Conservation (phyloP, 1,284 basidiomycete genomes). For the Irpex rosettiformis region DNA sequence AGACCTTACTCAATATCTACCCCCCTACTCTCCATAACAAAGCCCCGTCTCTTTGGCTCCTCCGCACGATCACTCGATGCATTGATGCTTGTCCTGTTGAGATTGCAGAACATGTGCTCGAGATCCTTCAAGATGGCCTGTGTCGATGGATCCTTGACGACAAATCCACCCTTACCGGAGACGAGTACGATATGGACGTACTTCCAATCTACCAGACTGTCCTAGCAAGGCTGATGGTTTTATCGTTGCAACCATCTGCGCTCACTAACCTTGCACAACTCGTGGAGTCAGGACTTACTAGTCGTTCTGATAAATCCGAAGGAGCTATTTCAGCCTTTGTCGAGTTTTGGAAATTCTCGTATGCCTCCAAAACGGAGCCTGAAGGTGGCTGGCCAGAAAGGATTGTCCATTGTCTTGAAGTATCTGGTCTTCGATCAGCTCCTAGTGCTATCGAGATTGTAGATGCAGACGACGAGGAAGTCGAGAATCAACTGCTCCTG, state of each 20-base stretch:
- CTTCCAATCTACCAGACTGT: constrained; percentile 57
- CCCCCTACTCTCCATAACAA: constrained; percentile 56
- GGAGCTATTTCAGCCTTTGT: constrained; percentile 44
- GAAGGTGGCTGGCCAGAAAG: constrained; percentile 45
- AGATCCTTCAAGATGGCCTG: constrained; percentile 51
- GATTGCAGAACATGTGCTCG: constrained; percentile 42
- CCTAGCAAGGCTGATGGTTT: constrained; percentile 43
- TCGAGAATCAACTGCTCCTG: constrained; percentile 12
- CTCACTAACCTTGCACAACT: constrained; percentile 44
- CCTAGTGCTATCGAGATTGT: constrained; percentile 5
- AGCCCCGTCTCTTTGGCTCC: constrained; percentile 56
- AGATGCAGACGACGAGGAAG: constrained; percentile 21
- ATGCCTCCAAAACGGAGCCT: constrained; percentile 37
- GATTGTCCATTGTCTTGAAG: constrained; percentile 13
- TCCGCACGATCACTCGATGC: constrained; percentile 47
- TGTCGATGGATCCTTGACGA: constrained; percentile 63
- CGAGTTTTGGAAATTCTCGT: constrained; percentile 55
- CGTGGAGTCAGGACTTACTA: constrained; percentile 50
- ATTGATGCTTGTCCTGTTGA: constrained; percentile 52
- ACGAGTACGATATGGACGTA: constrained; percentile 59
- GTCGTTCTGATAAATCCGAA: constrained; percentile 40
- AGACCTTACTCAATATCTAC: constrained; percentile 58
- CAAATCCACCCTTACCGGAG: constrained; percentile 40
- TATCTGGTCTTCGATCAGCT: background rate
- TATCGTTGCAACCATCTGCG: constrained; percentile 35